Conservation (phyloP, 768 basidiomycete species). For the Candolleomyces eurysporus region DNA sequence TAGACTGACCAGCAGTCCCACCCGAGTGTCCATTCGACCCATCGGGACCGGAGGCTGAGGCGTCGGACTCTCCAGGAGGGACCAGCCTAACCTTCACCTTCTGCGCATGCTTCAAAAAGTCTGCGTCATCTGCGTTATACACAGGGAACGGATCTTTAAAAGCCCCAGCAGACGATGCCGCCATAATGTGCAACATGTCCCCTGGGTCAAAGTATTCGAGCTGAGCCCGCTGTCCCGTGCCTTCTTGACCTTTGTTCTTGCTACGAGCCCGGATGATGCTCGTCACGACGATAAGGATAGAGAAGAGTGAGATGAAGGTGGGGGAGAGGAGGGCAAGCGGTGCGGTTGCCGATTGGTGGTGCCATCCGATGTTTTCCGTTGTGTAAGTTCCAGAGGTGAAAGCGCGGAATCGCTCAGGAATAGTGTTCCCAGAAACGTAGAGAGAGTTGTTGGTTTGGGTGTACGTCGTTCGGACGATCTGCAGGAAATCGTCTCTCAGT, state of each 20-base stretch:
- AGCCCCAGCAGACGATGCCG: not conserved
- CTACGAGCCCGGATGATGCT: not conserved
- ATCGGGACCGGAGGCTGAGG: no score
- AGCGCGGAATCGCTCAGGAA: not conserved
- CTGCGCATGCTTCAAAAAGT: not conserved
- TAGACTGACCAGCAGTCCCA: no score
- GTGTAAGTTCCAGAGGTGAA: not conserved
- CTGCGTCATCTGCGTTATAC: not conserved
- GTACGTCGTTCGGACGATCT: not conserved
- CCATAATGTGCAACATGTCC: not conserved
- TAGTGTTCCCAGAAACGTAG: not conserved
- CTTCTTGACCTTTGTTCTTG: not conserved
- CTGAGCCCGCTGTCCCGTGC: not conserved
- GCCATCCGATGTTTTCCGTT: not conserved
- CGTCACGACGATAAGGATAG: not conserved
- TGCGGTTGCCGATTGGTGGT: not conserved
- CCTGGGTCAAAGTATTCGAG: not conserved
- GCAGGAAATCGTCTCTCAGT: not conserved
- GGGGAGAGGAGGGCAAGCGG: not conserved
- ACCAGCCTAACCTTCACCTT: not conserved
- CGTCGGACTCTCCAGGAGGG: no score
- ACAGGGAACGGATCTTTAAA: not conserved
- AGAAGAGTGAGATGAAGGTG: not conserved
- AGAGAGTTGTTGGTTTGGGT: not conserved
- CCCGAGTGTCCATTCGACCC: no score